Base-by-base conservation (phyloP, 176 grass and related monocot genomes). In the Phoenix roebelenii region DNA sequence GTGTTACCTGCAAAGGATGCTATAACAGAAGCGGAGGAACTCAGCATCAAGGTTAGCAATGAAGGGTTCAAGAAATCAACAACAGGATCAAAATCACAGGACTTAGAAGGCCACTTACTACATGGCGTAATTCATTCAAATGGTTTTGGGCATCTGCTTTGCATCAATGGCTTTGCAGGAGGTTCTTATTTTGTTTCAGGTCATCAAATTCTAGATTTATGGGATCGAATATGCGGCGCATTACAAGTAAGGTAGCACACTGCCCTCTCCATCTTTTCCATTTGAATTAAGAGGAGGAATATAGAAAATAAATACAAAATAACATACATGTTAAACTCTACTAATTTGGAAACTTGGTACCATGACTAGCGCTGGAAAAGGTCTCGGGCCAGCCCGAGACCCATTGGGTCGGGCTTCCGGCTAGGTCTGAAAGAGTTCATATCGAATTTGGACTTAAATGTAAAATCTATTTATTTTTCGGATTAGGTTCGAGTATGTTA, bases 71-170 rank as follows among this genome's bases (percentile, higher is more conserved):
- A 75, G 20, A 89, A 78, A 18, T 52, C 60, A 15, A 19, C 28
- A 49, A 22, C 56, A 18, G 52, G 19, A 51, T 64, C 77, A 0
- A 82, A 82, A 66, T 54, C 66, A 23, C 18, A 44, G 49, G 26
- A 54, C 9, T 70, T 78, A 12, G 59, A 76, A 22, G 51, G 70
- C 52, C 73, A 84, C 71, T 72, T 97, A 69, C 73, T 97, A 59
- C 92, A 91, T 59, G 87, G 87, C 68, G 15, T 97, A 10, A 63
- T 97, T 62, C 92, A 97, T 67, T 83, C 83, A 22, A 97, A 97
- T 78, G 92, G 87, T 35, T 87, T 80, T 56, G 92, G 92, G 44
- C 92, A 97, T 69, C 74, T 97, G 71, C 66, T 88, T 60, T 58
- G 49, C 61, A 51, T 97, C 69, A 83, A 85, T 28, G 87, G 83